Conservation (phyloP, 345 rosid genomes). For the Rubroshorea leprosula region DNA sequence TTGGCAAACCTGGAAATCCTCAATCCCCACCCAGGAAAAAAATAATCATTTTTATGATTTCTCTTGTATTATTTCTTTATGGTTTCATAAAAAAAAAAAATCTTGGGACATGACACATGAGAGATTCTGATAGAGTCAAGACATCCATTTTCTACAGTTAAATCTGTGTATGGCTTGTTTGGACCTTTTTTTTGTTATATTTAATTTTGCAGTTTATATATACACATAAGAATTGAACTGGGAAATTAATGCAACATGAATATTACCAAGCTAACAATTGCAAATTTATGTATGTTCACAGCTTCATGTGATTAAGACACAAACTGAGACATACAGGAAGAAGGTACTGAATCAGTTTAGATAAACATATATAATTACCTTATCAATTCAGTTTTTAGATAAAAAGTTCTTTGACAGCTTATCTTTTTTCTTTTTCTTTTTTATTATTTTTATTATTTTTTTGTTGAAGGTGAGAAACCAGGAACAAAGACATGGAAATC, state of each 20-base stretch:
- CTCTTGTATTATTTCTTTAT: no score
- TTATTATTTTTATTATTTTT: background rate
- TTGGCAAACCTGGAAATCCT: slow-evolving; percentile 5
- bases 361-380: background rate
- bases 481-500: slow-evolving; percentile 36
- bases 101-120: background rate
- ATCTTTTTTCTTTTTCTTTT: no score
- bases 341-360: slow-evolving; percentile 31
- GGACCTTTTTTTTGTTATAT: no score
- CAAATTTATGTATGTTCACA: slow-evolving; percentile 18
- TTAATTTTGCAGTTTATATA: no score
- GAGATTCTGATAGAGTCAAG: no score
- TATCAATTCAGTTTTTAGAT: no score
- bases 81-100: no score
- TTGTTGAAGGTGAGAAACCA: slow-evolving; percentile 33
- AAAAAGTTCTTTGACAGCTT: no score
- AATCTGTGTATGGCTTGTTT: no score
- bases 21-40: background rate
- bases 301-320: slow-evolving; percentile 43
- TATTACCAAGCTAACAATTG: slow-evolving; percentile 12
- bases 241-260: no score
- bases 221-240: no score
- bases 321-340: slow-evolving; percentile 42
- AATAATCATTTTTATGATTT: background rate
- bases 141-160: no score